Percentiles rank a stretch among this genome's conserved stretches.
These are phyloP conservation scores for Orbilia javanica DNA, from an alignment of 2,329 filamentous ascomycete genomes.

Conservation along the genomic window DNA sequence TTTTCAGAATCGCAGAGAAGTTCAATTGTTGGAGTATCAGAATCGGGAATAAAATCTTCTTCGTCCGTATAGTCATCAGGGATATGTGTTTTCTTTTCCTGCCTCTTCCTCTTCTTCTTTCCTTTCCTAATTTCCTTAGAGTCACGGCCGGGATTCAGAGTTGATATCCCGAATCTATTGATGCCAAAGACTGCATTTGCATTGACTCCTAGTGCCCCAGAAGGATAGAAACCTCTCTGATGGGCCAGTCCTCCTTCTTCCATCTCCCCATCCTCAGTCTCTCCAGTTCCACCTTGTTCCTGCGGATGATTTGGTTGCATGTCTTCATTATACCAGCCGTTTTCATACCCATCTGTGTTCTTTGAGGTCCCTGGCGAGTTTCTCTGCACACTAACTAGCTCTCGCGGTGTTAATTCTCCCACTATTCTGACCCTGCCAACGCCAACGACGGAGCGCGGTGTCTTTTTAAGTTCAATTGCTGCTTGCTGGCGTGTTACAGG, in stretches of 20 bases:
- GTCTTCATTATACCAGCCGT: background rate
- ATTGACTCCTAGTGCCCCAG: too few relatives aligned
- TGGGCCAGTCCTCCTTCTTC: background rate
- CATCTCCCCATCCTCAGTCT: background rate
- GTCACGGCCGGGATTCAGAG: background rate
- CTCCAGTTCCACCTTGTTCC: background rate
- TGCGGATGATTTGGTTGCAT: background rate
- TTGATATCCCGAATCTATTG: conserved; percentile 24
- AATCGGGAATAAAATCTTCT: conserved; percentile 39
- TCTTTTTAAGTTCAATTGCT: conserved; percentile 18
- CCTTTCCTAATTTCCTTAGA: background rate
- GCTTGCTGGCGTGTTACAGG: conserved; percentile 50
- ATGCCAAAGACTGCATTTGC: background rate
- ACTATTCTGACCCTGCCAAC: conserved; percentile 1
- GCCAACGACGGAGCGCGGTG: background rate
- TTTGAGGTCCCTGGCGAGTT: background rate
- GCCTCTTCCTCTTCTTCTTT: background rate
- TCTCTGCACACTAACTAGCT: background rate
- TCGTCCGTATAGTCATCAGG: conserved; percentile 18
- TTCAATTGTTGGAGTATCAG: conserved; percentile 47
- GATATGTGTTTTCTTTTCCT: background rate
- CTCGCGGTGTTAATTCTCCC: background rate
- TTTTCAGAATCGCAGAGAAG: conserved; percentile 31
- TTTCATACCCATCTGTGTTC: background rate
- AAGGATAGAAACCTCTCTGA: background rate